phyloP scores from a whole-genome alignment of 495 filamentous ascomycete species.

The Penicillium nucicola region DNA sequence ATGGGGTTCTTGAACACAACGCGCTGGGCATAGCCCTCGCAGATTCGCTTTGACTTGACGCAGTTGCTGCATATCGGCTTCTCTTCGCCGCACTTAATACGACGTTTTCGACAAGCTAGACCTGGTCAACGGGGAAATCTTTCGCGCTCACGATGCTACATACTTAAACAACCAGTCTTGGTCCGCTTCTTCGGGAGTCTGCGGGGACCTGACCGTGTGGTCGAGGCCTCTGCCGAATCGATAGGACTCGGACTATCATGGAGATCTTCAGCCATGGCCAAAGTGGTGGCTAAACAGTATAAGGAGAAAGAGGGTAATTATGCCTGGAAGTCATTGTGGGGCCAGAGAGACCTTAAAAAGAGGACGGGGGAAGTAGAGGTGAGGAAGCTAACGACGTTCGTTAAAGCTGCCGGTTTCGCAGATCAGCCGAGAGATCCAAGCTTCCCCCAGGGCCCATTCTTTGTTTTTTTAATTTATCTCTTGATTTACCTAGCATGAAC shows the following conservation, averaged over 20 bases:
- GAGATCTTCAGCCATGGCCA: constrained; percentile 1
- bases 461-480: no score
- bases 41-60: constrained; percentile 88
- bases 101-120: constrained; percentile 83
- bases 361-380: no score
- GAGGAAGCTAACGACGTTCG: no score
- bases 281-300: no score
- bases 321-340: no score
- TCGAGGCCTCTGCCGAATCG: constrained; percentile 9
- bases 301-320: no score
- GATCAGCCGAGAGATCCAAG: no score
- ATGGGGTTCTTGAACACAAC: constrained; percentile 90
- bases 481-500: no score
- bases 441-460: no score
- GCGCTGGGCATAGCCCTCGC: constrained; percentile 91
- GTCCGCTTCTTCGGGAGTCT: constrained; percentile 64
- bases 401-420: no score
- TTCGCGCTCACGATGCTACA: constrained; percentile 28
- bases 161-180: constrained; percentile 95
- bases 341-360: no score
- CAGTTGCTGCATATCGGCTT: constrained; percentile 89
- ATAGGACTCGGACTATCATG: neutral
- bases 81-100: constrained; percentile 97
- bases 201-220: constrained; percentile 14
- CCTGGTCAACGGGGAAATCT: constrained; percentile 8